Conservation (phyloP, 495 filamentous ascomycete species). For the Gamarada debralockiae region DNA sequence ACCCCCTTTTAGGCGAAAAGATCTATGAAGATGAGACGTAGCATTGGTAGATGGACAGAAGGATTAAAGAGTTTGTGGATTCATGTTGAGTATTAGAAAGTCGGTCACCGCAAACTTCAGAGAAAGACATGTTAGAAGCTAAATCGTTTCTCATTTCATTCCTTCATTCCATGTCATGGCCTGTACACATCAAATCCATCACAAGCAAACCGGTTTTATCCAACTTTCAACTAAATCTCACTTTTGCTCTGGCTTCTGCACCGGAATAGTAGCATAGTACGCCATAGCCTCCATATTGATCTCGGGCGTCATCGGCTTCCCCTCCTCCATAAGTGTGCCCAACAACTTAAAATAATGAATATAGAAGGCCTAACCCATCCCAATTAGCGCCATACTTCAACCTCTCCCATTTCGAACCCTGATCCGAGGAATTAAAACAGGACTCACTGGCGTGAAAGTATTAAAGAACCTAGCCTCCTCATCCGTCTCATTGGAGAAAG, state of each 20-base stretch:
- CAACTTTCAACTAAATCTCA: background rate
- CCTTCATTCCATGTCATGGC: no score
- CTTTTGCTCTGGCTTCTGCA: constrained; percentile 1
- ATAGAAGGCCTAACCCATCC: constrained; percentile 16
- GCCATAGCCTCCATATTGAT: constrained; percentile 37
- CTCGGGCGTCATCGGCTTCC: constrained; percentile 32
- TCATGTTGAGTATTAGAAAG: no score
- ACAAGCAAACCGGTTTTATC: no score
- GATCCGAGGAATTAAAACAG: constrained; percentile 48
- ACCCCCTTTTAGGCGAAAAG: no score
- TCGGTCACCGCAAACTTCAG: no score
- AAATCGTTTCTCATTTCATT: background rate
- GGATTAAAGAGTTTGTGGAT: no score
- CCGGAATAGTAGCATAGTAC: constrained; percentile 38
- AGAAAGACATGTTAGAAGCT: no score
- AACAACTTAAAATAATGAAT: background rate
- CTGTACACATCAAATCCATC: no score
- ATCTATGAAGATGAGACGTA: no score
- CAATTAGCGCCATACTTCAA: no score
- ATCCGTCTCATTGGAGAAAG: constrained; percentile 50
- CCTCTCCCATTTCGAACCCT: no score
- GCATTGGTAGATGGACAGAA: no score
- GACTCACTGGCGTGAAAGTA: constrained; percentile 49
- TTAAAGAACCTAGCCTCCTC: constrained; percentile 52
- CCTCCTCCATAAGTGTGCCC: constrained; percentile 25